A percentile compares a stretch with the other conserved stretches of the same genome.
Conservation (phyloP, 306 rosid genomes). For the Cucurbita pepo region DNA sequence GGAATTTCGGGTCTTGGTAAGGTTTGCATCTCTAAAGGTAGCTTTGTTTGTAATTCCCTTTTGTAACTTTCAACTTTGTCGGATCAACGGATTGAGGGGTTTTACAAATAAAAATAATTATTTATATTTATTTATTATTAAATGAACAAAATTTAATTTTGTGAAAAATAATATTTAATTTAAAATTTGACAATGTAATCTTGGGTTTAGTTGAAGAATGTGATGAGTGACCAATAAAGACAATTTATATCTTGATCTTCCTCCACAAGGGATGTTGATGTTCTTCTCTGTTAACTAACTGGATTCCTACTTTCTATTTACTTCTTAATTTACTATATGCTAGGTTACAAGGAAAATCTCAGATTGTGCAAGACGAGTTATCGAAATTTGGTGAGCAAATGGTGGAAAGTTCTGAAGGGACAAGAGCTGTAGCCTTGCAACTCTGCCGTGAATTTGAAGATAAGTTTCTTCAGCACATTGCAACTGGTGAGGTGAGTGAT, state of each 20-base stretch:
- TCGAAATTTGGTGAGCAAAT: slow-evolving; percentile 83
- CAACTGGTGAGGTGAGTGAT: slow-evolving; percentile 74
- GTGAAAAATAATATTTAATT: not conserved
- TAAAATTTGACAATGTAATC: not conserved
- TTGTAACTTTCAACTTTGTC: not conserved
- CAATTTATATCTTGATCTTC: not conserved
- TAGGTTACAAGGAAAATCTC: slow-evolving; percentile 97
- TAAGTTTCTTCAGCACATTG: slow-evolving; percentile 80
- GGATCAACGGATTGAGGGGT: not conserved
- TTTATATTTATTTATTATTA: not conserved
- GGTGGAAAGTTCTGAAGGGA: slow-evolving; percentile 82
- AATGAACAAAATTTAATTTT: not conserved
- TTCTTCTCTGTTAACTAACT: not conserved
- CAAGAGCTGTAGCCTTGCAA: slow-evolving; percentile 88
- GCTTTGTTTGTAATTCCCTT: not conserved
- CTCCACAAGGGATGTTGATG: not conserved
- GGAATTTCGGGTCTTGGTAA: not conserved
- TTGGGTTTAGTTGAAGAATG: not conserved
- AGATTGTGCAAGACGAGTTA: slow-evolving; percentile 80
- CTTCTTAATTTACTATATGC: slow-evolving; percentile 2
- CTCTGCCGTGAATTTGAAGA: slow-evolving; percentile 99
- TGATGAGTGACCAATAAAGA: not conserved
- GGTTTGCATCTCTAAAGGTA: not conserved
- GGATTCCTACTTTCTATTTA: not conserved
- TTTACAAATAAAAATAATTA: not conserved